These are phyloP conservation scores for Phoenix dactylifera DNA, from an alignment of 176 grass and related monocot species.

Conservation along the genomic window DNA sequence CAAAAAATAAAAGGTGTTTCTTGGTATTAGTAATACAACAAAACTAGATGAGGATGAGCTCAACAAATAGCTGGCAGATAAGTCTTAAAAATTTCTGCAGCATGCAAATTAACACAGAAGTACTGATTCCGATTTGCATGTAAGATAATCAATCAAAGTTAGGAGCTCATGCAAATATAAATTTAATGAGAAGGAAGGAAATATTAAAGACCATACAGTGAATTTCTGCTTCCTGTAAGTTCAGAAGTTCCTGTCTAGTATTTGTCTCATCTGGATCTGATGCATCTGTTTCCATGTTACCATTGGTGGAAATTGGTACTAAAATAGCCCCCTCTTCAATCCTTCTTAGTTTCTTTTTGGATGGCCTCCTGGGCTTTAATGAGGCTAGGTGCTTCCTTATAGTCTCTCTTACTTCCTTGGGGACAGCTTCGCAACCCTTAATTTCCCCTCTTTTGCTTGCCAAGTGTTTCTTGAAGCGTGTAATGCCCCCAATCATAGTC, in stretches of 20 bases:
- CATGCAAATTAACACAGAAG: too few species aligned
- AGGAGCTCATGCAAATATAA: background rate
- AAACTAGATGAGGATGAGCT: too few species aligned
- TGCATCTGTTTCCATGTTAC: conserved; percentile 14
- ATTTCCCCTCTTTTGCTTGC: conserved; percentile 27
- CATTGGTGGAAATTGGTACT: background rate
- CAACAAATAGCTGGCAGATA: too few species aligned
- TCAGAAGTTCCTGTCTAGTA: conserved; percentile 12
- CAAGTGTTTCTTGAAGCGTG: conserved; percentile 25
- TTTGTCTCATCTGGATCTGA: conserved; percentile 16
- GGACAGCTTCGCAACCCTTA: conserved; percentile 20
- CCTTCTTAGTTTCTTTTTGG: conserved; percentile 9
- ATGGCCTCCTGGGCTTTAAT: conserved; percentile 15
- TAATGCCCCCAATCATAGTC: conserved; percentile 25
- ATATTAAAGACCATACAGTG: conserved; percentile 8
- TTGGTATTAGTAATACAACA: too few species aligned
- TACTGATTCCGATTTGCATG: too few species aligned
- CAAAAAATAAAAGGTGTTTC: too few species aligned
- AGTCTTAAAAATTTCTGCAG: too few species aligned
- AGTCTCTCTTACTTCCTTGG: conserved; percentile 23
- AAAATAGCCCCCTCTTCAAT: conserved; percentile 4
- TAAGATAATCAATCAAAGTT: background rate
- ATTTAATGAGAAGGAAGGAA: background rate
- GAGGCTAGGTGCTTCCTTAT: conserved; percentile 19
- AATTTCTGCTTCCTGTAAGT: conserved; percentile 6